phyloP scores from a whole-genome alignment of 371 early-diverging fungal species.

The Rhizopus arrhizus region DNA sequence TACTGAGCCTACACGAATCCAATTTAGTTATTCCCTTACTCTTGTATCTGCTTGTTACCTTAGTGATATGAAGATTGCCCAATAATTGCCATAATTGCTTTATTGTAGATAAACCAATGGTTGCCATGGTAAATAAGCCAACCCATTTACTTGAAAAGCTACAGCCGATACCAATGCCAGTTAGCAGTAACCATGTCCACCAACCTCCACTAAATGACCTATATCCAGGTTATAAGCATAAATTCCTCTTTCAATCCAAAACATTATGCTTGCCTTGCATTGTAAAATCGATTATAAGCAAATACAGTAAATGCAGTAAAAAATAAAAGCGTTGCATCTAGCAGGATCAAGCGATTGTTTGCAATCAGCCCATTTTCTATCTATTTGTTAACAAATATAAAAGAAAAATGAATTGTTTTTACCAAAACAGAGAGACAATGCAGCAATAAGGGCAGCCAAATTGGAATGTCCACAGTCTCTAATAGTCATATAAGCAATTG shows the following conservation, averaged over 20 bases:
- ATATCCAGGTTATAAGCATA: not conserved
- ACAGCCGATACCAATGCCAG: slow-evolving; percentile 75
- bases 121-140: slow-evolving; percentile 86
- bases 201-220: slow-evolving; percentile 67
- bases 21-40: not conserved
- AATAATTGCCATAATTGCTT: slow-evolving; percentile 89
- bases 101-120: slow-evolving; percentile 83
- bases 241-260: not conserved
- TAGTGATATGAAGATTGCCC: slow-evolving; percentile 65
- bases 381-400: slow-evolving; percentile 7
- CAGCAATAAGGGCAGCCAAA: slow-evolving; percentile 69
- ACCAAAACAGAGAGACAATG: slow-evolving; percentile 72
- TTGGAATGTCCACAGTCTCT: slow-evolving; percentile 73
- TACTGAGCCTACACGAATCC: slow-evolving; percentile 52
- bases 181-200: slow-evolving; percentile 74
- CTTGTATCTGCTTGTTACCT: slow-evolving; percentile 31
- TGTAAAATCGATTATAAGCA: slow-evolving; percentile 79
- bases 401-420: slow-evolving; percentile 22
- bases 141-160: slow-evolving; percentile 86
- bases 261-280: slow-evolving; percentile 36
- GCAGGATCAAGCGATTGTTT: slow-evolving; percentile 86
- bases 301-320: slow-evolving; percentile 76
- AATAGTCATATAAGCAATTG: slow-evolving; percentile 81
- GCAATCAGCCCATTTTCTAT: slow-evolving; percentile 87
- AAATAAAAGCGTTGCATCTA: slow-evolving; percentile 88